These are phyloP conservation scores for Scytalidium sp. DNA, from an alignment of 2,329 filamentous ascomycete species.

Conservation along the genomic window DNA sequence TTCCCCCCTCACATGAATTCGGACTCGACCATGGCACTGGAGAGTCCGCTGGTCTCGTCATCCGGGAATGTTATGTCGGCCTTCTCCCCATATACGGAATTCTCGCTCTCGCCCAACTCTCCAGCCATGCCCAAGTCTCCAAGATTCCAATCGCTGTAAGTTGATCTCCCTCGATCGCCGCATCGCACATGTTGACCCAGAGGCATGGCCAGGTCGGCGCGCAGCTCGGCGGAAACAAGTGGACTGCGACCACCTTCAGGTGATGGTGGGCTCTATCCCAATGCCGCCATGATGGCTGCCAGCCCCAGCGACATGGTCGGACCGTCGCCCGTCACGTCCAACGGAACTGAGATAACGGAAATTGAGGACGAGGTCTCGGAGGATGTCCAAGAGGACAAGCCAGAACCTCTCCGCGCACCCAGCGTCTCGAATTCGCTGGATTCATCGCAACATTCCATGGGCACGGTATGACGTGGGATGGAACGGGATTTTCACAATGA, in stretches of 20 bases:
- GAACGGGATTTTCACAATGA: neutral
- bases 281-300: conserved; percentile 40
- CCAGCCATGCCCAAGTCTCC: conserved; percentile 40
- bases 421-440: neutral
- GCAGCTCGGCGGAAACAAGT: conserved; percentile 41
- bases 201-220: conserved; percentile 36
- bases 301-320: conserved; percentile 70
- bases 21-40: conserved; percentile 49
- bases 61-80: conserved; percentile 53
- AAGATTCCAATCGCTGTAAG: conserved; percentile 52
- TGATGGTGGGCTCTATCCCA: conserved; percentile 24
- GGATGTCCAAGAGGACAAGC: conserved; percentile 43
- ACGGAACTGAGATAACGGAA: conserved; percentile 78
- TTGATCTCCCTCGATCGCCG: conserved; percentile 35
- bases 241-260: conserved; percentile 51
- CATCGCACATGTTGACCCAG: conserved; percentile 2
- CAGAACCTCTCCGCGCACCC: conserved; percentile 3
- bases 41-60: conserved; percentile 61
- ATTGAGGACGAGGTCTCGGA: conserved; percentile 76
- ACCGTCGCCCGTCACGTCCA: conserved; percentile 81
- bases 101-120: conserved; percentile 52
- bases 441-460: neutral
- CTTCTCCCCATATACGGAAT: conserved; percentile 52
- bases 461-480: neutral
- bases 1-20: conserved; percentile 16